phyloP scores from a whole-genome alignment of 371 early-diverging fungal genomes.

The Apophysomyces ossiformis region DNA sequence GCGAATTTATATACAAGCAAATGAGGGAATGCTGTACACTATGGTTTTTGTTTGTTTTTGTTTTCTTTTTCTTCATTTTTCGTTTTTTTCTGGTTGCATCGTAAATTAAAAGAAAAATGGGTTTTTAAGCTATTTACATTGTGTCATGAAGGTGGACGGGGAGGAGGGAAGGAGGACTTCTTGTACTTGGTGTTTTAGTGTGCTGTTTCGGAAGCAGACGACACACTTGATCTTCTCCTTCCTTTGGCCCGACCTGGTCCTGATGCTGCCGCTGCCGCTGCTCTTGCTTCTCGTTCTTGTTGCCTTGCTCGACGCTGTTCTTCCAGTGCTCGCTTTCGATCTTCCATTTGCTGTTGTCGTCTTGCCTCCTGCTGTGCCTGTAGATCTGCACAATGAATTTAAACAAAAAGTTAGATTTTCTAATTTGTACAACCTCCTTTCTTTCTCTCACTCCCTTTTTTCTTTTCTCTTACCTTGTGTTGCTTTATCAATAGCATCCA shows the following conservation, averaged over 20 bases:
- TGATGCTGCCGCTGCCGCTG: not conserved
- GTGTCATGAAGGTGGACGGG: too few relatives aligned
- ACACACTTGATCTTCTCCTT: constrained; percentile 6
- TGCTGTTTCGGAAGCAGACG: constrained; percentile 7
- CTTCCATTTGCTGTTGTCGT: constrained; percentile 17
- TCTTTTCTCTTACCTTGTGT: constrained; percentile 11
- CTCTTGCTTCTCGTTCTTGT: constrained; percentile 2
- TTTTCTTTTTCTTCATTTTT: too few relatives aligned
- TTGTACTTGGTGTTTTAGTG: constrained; percentile 3
- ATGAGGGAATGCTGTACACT: too few relatives aligned
- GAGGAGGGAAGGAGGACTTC: too few relatives aligned
- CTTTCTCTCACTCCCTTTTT: not conserved
- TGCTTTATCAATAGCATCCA: constrained; percentile 12
- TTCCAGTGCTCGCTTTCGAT: not conserved
- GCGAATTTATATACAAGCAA: too few relatives aligned
- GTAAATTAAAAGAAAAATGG: too few relatives aligned
- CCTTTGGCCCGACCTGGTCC: constrained; percentile 1
- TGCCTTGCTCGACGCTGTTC: constrained; percentile 13
- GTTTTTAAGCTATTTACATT: too few relatives aligned
- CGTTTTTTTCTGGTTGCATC: too few relatives aligned
- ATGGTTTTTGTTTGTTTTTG: too few relatives aligned
- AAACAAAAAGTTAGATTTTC: not conserved
- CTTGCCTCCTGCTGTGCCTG: constrained; percentile 18
- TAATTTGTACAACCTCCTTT: not conserved
- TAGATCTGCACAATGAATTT: constrained; percentile 7